Base-by-base conservation (phyloP, 148 eudicot species). In the Silene conica region DNA sequence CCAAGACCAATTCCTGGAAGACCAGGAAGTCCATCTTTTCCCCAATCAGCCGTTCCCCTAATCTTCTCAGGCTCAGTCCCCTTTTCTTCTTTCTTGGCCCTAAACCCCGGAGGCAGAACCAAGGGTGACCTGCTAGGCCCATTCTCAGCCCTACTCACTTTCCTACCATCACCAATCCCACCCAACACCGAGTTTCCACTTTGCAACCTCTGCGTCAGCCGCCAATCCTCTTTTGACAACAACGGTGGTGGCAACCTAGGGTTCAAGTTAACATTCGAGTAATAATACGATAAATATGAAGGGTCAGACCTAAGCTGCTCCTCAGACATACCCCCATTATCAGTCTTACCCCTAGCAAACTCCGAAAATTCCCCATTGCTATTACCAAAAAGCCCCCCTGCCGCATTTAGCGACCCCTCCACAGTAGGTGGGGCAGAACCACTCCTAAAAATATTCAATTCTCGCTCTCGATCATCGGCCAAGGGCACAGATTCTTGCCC, bases 361-460 rank as follows among this genome's bases (percentile, higher is more conserved):
- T 87, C 98, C 13, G 90, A 75, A 79, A 86, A 84, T 10, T 82
- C 83, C 26, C 71, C 85, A 56, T 71, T 71, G 52, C 31, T 79
- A 43, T 86, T 83, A 56, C 88, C 86, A 67, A 83, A 87, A 57
- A 92, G 69, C 12, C 97, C 96, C 48, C 94, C 96, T 67, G 87
- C 96, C 1, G 99, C 99, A 75, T 78, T 95, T 76, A 89, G 61
- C 8, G 99, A 95, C 20, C 99, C 99, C 84, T 92, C 97, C 5
- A 95, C 92, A 16, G 99, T 95, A 0, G 99, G 99, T 64, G 99
- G 99, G 66, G 99, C 99, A 18, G 99, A 95, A 31, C 99, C 99
- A 81, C 99, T 95, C 70, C 99, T 83, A 63, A 80, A 92, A 64
- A 90, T 77, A 83, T 89, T 92, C 41, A 92, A 80, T 85, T 90